Evolutionary conservation across 2,329 filamentous ascomycete species (phyloP).

Genomic region (Neonectria faginata): DNA sequence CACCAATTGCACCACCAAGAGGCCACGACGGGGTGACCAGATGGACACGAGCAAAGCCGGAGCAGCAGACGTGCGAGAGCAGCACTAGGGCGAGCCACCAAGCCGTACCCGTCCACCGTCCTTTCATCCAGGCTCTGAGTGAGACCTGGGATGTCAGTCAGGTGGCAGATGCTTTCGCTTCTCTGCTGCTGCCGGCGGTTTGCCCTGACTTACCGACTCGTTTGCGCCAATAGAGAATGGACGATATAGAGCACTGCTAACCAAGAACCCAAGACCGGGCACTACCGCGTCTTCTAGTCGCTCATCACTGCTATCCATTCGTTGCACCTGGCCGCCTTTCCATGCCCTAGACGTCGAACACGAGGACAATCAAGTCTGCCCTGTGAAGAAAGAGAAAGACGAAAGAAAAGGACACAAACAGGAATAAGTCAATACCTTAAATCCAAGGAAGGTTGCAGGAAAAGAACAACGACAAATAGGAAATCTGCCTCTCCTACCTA

Average conservation of each 20-base stretch:
- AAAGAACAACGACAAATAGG: background rate
- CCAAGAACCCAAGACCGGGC: background rate
- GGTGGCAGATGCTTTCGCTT: too few species aligned
- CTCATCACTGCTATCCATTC: background rate
- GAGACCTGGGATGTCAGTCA: background rate
- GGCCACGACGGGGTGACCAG: conserved; percentile 2
- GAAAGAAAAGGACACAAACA: background rate
- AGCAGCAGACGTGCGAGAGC: background rate
- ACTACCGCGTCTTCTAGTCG: background rate
- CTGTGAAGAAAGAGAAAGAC: background rate
- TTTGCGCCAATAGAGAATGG: background rate
- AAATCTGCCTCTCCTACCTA: background rate
- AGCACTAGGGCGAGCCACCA: conserved; percentile 7
- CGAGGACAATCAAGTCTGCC: background rate
- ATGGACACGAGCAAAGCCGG: background rate
- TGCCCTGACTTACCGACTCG: too few species aligned
- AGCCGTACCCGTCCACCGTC: conserved; percentile 1
- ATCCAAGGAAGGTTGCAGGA: too few species aligned
- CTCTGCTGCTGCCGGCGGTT: too few species aligned
- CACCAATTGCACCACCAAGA: conserved; percentile 3
- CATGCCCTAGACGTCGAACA: background rate
- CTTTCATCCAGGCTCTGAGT: background rate
- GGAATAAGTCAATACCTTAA: background rate
- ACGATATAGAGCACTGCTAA: conserved; percentile 1
- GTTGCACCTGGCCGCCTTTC: background rate